Evolutionary conservation across 163 green algal species (phyloP).

Genomic region (Chlamydomonas reinhardtii): DNA sequence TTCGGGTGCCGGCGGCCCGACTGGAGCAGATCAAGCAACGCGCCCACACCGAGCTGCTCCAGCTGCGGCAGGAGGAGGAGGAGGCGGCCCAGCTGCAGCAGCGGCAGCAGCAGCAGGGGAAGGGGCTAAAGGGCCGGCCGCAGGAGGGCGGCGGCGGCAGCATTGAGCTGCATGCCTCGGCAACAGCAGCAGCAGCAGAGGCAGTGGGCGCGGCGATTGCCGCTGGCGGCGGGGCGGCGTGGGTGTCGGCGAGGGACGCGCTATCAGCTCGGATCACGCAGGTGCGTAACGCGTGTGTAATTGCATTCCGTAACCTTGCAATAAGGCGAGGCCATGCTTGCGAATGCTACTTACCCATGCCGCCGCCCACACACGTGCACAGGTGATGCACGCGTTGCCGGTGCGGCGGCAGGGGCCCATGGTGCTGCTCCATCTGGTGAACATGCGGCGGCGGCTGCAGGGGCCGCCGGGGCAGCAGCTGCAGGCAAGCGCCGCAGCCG

Average conservation of each 20-base stretch:
- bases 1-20: neutral
- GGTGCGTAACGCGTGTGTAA: too few relatives aligned
- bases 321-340: too few relatives aligned
- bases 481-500: too few relatives aligned
- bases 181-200: neutral
- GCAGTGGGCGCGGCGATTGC: neutral
- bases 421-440: too few relatives aligned
- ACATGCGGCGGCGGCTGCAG: too few relatives aligned
- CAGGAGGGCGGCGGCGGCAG: neutral
- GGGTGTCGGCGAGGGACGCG: slow-evolving; percentile 15
- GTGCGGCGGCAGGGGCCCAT: too few relatives aligned
- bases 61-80: too few relatives aligned
- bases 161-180: neutral
- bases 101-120: neutral
- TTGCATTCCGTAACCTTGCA: too few relatives aligned
- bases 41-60: slow-evolving; percentile 6
- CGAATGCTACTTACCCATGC: too few relatives aligned
- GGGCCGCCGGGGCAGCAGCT: too few relatives aligned
- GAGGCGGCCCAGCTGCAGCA: neutral
- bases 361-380: too few relatives aligned
- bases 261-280: slow-evolving; percentile 3
- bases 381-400: too few relatives aligned
- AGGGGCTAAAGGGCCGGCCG: neutral
- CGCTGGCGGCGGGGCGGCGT: neutral
- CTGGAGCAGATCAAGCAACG: slow-evolving; percentile 17